Conservation (phyloP, 495 filamentous ascomycete species). For the Emericellopsis terricola region DNA sequence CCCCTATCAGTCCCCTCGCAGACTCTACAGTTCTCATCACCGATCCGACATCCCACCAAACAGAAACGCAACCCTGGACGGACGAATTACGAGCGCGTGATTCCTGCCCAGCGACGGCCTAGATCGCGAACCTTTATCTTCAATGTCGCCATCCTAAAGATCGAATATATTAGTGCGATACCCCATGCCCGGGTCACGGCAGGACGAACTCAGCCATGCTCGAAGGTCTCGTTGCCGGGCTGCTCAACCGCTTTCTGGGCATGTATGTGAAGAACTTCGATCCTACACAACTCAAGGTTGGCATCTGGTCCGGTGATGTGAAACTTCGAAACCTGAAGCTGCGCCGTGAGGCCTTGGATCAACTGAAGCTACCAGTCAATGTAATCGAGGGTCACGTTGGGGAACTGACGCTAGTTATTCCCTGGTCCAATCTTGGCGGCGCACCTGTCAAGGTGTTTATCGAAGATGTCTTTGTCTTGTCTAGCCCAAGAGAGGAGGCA, state of each 20-base stretch:
- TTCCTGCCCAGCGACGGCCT: too few species aligned
- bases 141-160: too few species aligned
- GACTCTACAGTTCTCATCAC: too few species aligned
- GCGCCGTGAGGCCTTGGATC: slow-evolving; percentile 84
- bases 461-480: slow-evolving; percentile 88
- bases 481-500: slow-evolving; percentile 82
- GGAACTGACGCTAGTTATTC: slow-evolving; percentile 74
- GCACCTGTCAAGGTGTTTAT: slow-evolving; percentile 89
- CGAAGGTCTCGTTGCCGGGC: slow-evolving; percentile 58
- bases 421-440: slow-evolving; percentile 88
- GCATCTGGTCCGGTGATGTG: slow-evolving; percentile 96
- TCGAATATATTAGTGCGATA: too few species aligned
- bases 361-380: slow-evolving; percentile 87
- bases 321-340: slow-evolving; percentile 83
- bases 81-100: too few species aligned
- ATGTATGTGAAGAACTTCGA: slow-evolving; percentile 99
- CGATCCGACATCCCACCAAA: too few species aligned
- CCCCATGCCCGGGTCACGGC: slow-evolving; percentile 40
- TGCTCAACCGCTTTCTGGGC: slow-evolving; percentile 96
- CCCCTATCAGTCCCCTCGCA: too few species aligned
- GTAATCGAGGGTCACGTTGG: slow-evolving; percentile 92
- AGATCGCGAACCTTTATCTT: too few species aligned
- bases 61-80: too few species aligned
- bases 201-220: slow-evolving; percentile 29
- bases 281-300: slow-evolving; percentile 86